Percentiles rank a stretch among this genome's conserved stretches.
These are phyloP conservation scores for Cucurbita ficifolia DNA, from an alignment of 306 rosid genomes.

Conservation along the genomic window DNA sequence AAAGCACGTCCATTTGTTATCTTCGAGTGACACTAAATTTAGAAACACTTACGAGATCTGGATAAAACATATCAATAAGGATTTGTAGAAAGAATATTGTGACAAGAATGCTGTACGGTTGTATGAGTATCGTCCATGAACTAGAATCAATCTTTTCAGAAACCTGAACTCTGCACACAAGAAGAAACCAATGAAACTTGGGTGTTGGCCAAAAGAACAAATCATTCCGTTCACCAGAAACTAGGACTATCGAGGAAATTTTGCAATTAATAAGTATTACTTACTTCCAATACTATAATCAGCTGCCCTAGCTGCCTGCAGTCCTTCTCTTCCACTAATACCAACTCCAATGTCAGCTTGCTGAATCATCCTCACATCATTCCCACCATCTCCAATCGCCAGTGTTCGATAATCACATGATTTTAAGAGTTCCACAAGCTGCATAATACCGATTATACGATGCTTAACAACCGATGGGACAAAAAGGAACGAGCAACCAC, in stretches of 20 bases:
- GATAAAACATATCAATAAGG: conserved; percentile 84
- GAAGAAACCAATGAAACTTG: conserved; percentile 11
- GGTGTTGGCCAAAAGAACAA: neutral
- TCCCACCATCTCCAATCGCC: conserved; percentile 99
- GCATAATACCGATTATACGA: conserved; percentile 18
- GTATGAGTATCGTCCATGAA: conserved; percentile 98
- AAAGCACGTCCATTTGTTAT: conserved; percentile 1
- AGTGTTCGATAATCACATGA: conserved; percentile 87
- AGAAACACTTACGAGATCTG: conserved; percentile 79
- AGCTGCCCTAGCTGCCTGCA: conserved; percentile 99
- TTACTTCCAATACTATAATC: conserved; percentile 97
- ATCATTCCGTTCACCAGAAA: neutral
- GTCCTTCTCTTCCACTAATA: conserved; percentile 97
- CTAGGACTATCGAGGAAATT: neutral
- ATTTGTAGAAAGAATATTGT: conserved; percentile 94
- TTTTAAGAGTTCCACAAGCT: conserved; percentile 88
- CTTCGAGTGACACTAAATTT: neutral
- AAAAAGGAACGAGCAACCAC: neutral
- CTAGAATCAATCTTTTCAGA: conserved; percentile 78
- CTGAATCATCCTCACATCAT: conserved; percentile 99
- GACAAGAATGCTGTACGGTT: conserved; percentile 95
- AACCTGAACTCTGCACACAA: conserved; percentile 82
- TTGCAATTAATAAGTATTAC: conserved; percentile 5
- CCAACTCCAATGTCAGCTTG: conserved; percentile 98
- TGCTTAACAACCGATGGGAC: neutral